A percentile compares a stretch with the other conserved stretches of the same genome.
Evolutionary conservation across 495 filamentous ascomycete genomes (phyloP).

Genomic region (Jackrogersella multiformis): DNA sequence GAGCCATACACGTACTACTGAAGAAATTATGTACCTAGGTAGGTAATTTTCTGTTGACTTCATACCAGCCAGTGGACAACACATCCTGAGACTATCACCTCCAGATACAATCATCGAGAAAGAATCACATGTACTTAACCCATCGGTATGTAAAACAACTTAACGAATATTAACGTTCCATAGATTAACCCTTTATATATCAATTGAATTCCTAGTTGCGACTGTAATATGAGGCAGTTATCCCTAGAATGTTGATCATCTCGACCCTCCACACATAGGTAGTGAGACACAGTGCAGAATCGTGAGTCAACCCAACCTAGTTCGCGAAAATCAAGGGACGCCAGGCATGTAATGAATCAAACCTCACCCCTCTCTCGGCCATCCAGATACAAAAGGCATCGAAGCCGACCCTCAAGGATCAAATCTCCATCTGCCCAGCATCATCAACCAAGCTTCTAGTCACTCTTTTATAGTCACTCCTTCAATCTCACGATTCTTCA

Average conservation of each 20-base stretch:
- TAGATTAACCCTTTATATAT: constrained; percentile 6
- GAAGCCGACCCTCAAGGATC: neutral
- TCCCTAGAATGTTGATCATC: constrained; percentile 28
- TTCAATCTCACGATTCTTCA: constrained; percentile 6
- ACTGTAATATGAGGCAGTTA: neutral
- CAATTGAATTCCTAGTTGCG: constrained; percentile 23
- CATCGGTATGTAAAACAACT: constrained; percentile 1
- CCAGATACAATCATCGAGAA: constrained; percentile 2
- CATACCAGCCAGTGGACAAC: neutral
- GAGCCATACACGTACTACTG: no score
- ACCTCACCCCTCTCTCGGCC: neutral
- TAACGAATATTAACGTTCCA: neutral
- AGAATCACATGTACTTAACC: neutral
- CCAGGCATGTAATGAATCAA: constrained; percentile 22
- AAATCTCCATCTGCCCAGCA: neutral
- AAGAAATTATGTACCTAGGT: no score
- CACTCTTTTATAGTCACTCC: constrained; percentile 33
- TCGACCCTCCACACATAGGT: neutral
- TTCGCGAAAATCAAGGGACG: constrained; percentile 18
- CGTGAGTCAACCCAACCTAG: constrained; percentile 27
- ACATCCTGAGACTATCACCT: neutral
- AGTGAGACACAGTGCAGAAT: constrained; percentile 28
- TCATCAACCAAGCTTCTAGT: constrained; percentile 21
- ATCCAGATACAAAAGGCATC: constrained; percentile 26
- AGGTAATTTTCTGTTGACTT: neutral